Conservation (phyloP, 73 alveolate genomes). For the Symbiodinium pilosum region DNA sequence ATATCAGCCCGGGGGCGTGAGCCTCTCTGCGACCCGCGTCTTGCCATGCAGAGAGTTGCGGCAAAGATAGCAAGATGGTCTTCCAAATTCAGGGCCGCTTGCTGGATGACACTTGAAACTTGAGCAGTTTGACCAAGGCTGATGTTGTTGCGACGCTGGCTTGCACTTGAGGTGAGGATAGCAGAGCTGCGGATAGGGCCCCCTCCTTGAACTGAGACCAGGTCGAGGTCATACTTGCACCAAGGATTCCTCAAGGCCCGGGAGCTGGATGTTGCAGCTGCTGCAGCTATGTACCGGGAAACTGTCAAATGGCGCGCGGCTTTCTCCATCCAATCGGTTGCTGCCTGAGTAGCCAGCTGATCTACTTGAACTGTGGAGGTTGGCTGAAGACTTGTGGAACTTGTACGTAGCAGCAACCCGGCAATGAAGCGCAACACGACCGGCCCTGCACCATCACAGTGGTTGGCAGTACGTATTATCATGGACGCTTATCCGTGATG, state of each 20-base stretch:
- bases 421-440: too few relatives aligned
- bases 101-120: not conserved
- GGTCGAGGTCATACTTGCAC: too few relatives aligned
- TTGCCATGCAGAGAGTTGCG: too few relatives aligned
- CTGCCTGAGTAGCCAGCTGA: too few relatives aligned
- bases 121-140: not conserved
- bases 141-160: not conserved
- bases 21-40: slow-evolving; percentile 1
- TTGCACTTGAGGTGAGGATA: not conserved
- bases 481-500: too few relatives aligned
- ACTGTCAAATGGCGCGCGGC: not conserved
- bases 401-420: too few relatives aligned
- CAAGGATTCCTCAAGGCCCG: not conserved
- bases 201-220: too few relatives aligned
- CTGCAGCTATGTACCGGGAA: not conserved
- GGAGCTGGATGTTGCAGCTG: not conserved
- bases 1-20: not conserved
- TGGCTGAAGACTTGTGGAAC: too few relatives aligned
- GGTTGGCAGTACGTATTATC: too few relatives aligned
- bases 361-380: too few relatives aligned
- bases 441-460: too few relatives aligned
- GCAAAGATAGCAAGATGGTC: too few relatives aligned
- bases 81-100: not conserved
- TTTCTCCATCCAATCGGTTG: not conserved
- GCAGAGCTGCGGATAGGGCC: not conserved